These are phyloP conservation scores for Chaetoceros muelleri DNA, from an alignment of 108 stramenopile species.

Conservation along the genomic window DNA sequence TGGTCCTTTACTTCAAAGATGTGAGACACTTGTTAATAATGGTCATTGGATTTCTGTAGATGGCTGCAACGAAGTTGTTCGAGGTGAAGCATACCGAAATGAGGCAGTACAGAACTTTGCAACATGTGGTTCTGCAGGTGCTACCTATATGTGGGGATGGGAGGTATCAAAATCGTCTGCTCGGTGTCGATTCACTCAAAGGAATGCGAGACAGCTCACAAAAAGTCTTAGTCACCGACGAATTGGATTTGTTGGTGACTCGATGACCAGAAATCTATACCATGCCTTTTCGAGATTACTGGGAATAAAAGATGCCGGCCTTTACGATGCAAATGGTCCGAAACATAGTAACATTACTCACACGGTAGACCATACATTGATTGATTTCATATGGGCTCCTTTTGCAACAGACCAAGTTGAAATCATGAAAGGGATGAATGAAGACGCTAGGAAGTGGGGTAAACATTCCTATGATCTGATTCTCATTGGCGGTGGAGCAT, in stretches of 20 bases:
- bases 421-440: slow-evolving; percentile 25
- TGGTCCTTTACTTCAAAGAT: slow-evolving; percentile 38
- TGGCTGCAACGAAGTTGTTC: slow-evolving; percentile 63
- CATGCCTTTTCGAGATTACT: slow-evolving; percentile 52
- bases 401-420: slow-evolving; percentile 44
- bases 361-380: slow-evolving; percentile 22
- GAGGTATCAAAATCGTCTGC: slow-evolving; percentile 25
- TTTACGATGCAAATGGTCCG: slow-evolving; percentile 55
- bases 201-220: slow-evolving; percentile 38
- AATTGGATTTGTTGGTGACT: slow-evolving; percentile 72
- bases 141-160: slow-evolving; percentile 62
- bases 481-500: slow-evolving; percentile 74
- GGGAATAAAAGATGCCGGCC: slow-evolving; percentile 50
- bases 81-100: slow-evolving; percentile 53
- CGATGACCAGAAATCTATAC: slow-evolving; percentile 65
- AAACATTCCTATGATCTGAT: slow-evolving; percentile 36
- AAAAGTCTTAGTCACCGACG: slow-evolving; percentile 33
- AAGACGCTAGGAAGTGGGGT: not conserved
- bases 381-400: slow-evolving; percentile 75
- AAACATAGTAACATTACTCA: slow-evolving; percentile 45
- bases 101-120: slow-evolving; percentile 40
- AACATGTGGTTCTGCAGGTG: slow-evolving; percentile 34
- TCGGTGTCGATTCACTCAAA: slow-evolving; percentile 61
- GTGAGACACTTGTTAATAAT: slow-evolving; percentile 44
- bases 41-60: slow-evolving; percentile 68